phyloP scores from a whole-genome alignment of 805 yeast genomes.

The Myxozyma mucilagina region DNA sequence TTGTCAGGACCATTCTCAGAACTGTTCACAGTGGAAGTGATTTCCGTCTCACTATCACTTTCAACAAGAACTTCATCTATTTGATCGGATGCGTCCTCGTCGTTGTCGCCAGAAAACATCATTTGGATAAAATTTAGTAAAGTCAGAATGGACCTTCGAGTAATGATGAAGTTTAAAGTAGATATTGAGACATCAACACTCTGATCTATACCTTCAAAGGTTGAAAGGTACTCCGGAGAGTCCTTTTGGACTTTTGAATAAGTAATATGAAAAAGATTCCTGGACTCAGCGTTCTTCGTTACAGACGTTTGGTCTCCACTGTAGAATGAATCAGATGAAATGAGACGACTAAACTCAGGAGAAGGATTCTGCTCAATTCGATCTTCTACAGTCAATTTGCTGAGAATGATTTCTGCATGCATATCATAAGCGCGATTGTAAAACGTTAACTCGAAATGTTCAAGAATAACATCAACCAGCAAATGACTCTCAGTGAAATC shows the following conservation, averaged over 20 bases:
- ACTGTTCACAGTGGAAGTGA: slow-evolving; percentile 16
- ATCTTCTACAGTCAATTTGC: slow-evolving; percentile 72
- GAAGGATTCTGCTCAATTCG: slow-evolving; percentile 63
- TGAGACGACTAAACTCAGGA: slow-evolving; percentile 63
- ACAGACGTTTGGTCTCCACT: slow-evolving; percentile 59
- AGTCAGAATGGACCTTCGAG: slow-evolving; percentile 76
- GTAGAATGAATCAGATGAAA: slow-evolving; percentile 59
- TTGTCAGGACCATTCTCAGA: slow-evolving; percentile 23
- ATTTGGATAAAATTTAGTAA: slow-evolving; percentile 77
- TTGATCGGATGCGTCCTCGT: slow-evolving; percentile 1
- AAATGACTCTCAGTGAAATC: slow-evolving; percentile 44
- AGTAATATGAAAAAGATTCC: slow-evolving; percentile 33
- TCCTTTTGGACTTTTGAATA: slow-evolving; percentile 32
- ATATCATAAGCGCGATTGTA: slow-evolving; percentile 60
- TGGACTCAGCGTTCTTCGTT: slow-evolving; percentile 55
- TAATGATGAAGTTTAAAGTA: slow-evolving; percentile 69
- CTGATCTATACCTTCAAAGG: slow-evolving; percentile 59
- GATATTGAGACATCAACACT: slow-evolving; percentile 71
- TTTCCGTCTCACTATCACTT: slow-evolving; percentile 21
- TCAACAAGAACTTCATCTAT: slow-evolving; percentile 11
- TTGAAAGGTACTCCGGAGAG: slow-evolving; percentile 33
- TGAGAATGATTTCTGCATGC: slow-evolving; percentile 63
- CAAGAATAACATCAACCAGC: slow-evolving; percentile 72
- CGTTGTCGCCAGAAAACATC: slow-evolving; percentile 62
- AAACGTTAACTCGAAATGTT: slow-evolving; percentile 59